phyloP scores from a whole-genome alignment of 2,329 filamentous ascomycete genomes.

The Zymoseptoria pseudotritici region DNA sequence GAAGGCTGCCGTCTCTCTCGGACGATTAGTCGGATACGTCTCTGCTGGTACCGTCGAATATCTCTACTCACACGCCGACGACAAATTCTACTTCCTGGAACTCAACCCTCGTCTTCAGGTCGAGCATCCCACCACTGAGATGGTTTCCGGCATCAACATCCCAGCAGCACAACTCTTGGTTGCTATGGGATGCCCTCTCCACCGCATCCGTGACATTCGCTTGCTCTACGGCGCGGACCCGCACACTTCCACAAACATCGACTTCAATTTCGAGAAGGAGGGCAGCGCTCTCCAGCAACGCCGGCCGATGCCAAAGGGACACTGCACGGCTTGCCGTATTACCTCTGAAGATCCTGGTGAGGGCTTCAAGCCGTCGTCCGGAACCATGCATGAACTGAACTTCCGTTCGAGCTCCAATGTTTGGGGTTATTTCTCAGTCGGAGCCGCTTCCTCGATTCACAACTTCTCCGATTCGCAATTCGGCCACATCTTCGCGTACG shows the following conservation, averaged over 20 bases:
- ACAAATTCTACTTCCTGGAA: slow-evolving; percentile 99
- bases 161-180: slow-evolving; percentile 96
- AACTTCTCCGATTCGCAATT: slow-evolving; percentile 99
- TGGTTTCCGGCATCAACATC: slow-evolving; percentile 96
- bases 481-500: slow-evolving; percentile 98
- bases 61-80: slow-evolving; percentile 92
- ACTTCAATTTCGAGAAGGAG: slow-evolving; percentile 90
- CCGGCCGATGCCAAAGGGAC: slow-evolving; percentile 85
- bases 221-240: slow-evolving; percentile 93
- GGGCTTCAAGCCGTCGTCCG: slow-evolving; percentile 98
- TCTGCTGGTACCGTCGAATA: slow-evolving; percentile 98
- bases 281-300: slow-evolving; percentile 78
- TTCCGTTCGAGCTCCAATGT: slow-evolving; percentile 98
- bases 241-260: slow-evolving; percentile 76
- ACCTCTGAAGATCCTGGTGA: slow-evolving; percentile 98
- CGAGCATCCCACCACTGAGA: slow-evolving; percentile 98
- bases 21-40: slow-evolving; percentile 92
- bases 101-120: slow-evolving; percentile 98
- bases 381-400: slow-evolving; percentile 98
- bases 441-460: slow-evolving; percentile 93
- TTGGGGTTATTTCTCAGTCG: slow-evolving; percentile 99
- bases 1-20: slow-evolving; percentile 87
- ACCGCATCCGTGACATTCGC: slow-evolving; percentile 92
- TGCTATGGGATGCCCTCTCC: slow-evolving; percentile 95
- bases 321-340: slow-evolving; percentile 97